These are phyloP conservation scores for Alternaria dauci DNA, from an alignment of 2,329 filamentous ascomycete genomes.

Conservation along the genomic window DNA sequence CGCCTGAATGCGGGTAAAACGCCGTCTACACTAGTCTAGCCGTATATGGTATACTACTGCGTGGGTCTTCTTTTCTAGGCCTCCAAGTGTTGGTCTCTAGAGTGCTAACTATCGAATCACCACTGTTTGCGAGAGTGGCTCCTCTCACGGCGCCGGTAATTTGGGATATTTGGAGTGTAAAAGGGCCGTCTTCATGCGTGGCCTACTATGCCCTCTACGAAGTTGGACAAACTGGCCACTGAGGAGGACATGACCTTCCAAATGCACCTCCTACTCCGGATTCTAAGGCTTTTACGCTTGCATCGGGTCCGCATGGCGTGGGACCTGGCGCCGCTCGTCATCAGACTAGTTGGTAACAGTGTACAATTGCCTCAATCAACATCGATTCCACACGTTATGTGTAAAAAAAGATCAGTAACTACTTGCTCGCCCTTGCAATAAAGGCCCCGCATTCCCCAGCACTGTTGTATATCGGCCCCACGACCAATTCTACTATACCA, in stretches of 20 bases:
- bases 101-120: not conserved
- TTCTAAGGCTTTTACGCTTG: not conserved
- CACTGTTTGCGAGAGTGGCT: not conserved
- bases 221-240: not conserved
- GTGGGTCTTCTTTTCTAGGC: not conserved
- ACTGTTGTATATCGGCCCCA: not conserved
- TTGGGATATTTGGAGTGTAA: not conserved
- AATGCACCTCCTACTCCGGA: not conserved
- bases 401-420: not conserved
- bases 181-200: not conserved
- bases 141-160: not conserved
- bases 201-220: not conserved
- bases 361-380: not conserved
- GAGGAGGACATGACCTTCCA: not conserved
- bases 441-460: not conserved
- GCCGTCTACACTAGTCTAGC: slow-evolving; percentile 3
- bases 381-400: not conserved
- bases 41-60: not conserved
- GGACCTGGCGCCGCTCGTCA: not conserved
- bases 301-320: not conserved
- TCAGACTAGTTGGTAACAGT: not conserved
- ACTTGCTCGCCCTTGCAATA: not conserved
- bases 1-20: slow-evolving; percentile 1
- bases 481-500: not conserved
- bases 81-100: not conserved